Evolutionary conservation across 169 alveolate genomes (phyloP).

Genomic region (Plasmodium billcollinsi): DNA sequence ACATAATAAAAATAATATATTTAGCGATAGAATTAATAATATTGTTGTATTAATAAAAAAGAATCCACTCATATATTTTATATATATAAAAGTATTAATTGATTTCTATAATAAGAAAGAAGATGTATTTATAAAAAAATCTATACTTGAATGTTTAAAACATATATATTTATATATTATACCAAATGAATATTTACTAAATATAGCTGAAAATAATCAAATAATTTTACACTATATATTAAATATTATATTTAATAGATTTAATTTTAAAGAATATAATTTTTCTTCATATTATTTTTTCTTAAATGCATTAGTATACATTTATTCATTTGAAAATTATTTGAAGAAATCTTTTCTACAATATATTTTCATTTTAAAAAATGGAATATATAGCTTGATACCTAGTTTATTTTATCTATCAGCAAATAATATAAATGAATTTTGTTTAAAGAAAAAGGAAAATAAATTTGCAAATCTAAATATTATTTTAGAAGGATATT

Average conservation of each 20-base stretch:
- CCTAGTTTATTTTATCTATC: slow-evolving; percentile 55
- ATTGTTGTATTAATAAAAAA: slow-evolving; percentile 66
- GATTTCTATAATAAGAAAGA: slow-evolving; percentile 50
- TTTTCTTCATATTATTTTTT: slow-evolving; percentile 61
- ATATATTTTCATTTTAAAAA: slow-evolving; percentile 59
- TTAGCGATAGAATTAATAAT: slow-evolving; percentile 69
- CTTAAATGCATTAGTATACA: slow-evolving; percentile 44
- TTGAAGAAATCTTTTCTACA: slow-evolving; percentile 48
- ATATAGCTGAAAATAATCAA: slow-evolving; percentile 29
- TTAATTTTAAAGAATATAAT: slow-evolving; percentile 73
- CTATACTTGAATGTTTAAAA: slow-evolving; percentile 69
- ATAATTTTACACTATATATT: slow-evolving; percentile 23
- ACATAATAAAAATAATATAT: slow-evolving; percentile 53
- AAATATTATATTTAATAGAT: slow-evolving; percentile 58
- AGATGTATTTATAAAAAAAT: slow-evolving; percentile 29
- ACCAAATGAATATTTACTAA: slow-evolving; percentile 28
- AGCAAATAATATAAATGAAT: slow-evolving; percentile 54
- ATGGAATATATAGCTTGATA: slow-evolving; percentile 39
- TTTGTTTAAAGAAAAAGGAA: slow-evolving; percentile 68
- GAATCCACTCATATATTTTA: slow-evolving; percentile 54
- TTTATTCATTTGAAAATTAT: slow-evolving; percentile 44
- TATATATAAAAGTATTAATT: slow-evolving; percentile 48
- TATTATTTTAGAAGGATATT: slow-evolving; percentile 52
- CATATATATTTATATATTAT: slow-evolving; percentile 55
- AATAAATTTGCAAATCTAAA: slow-evolving; percentile 51